Evolutionary conservation across 75 land plant genomes (phyloP).

Genomic region (Gnetum montanum): DNA sequence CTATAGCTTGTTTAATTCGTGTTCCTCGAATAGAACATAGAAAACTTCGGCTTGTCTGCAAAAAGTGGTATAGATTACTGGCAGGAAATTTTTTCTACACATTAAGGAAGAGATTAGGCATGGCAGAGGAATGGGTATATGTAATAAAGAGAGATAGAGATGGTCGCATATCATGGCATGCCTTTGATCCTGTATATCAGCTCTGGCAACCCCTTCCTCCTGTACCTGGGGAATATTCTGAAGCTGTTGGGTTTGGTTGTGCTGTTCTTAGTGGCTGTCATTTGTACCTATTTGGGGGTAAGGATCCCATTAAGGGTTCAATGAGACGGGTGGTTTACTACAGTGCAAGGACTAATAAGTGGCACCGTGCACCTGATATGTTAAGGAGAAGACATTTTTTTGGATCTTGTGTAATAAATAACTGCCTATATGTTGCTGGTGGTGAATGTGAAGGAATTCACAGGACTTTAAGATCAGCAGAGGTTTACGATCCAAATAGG

Average conservation of each 20-base stretch:
- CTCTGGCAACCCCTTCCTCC: constrained; percentile 75
- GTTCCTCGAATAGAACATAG: constrained; percentile 58
- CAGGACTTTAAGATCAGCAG: constrained; percentile 57
- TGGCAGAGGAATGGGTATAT: constrained; percentile 74
- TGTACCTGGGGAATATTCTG: constrained; percentile 56
- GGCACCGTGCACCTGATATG: constrained; percentile 79
- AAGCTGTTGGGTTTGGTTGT: constrained; percentile 67
- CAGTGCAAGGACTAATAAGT: constrained; percentile 65
- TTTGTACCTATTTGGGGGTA: constrained; percentile 63
- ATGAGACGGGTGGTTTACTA: constrained; percentile 65
- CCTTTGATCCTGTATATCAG: constrained; percentile 58
- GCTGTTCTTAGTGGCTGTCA: constrained; percentile 74
- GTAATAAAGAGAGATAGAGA: constrained; percentile 63
- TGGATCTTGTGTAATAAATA: constrained; percentile 70
- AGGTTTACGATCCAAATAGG: constrained; percentile 64
- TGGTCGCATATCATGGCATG: constrained; percentile 67
- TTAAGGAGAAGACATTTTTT: constrained; percentile 55
- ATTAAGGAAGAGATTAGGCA: constrained; percentile 41
- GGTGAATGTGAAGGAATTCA: constrained; percentile 71
- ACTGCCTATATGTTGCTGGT: constrained; percentile 69
- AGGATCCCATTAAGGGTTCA: constrained; percentile 57
- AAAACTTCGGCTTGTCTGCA: constrained; percentile 57
- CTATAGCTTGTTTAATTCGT: constrained; percentile 57
- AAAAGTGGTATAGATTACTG: constrained; percentile 52
- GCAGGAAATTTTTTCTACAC: constrained; percentile 62